A percentile compares a stretch with the other conserved stretches of the same genome.
phyloP scores from a whole-genome alignment of 192 early-diverging fungal genomes.

The Backusella mclennaniae region DNA sequence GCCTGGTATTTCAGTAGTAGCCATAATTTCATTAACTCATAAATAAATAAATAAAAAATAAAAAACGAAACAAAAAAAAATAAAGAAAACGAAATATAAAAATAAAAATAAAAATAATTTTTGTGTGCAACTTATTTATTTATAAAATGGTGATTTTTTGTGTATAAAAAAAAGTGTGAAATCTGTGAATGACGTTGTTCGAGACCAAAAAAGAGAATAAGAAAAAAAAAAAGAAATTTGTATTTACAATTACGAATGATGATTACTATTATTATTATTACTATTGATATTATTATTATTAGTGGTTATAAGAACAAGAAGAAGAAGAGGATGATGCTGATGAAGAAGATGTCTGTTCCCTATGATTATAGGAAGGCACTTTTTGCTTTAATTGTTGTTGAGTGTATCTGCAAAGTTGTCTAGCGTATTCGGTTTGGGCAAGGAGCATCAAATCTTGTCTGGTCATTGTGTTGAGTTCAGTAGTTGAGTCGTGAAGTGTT shows the following conservation, averaged over 20 bases:
- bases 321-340: not conserved
- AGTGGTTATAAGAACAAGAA: too few relatives aligned
- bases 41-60: not conserved
- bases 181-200: not conserved
- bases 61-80: not conserved
- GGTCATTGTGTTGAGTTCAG: not conserved
- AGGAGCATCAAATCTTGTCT: conserved; percentile 10
- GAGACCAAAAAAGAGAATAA: not conserved
- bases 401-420: conserved; percentile 8
- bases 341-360: not conserved
- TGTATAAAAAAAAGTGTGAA: not conserved
- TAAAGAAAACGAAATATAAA: not conserved
- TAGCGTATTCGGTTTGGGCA: conserved; percentile 9
- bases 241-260: not conserved
- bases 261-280: not conserved
- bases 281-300: not conserved
- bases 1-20: conserved; percentile 12
- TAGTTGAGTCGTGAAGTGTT: not conserved
- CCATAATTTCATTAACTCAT: not conserved
- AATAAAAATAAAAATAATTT: not conserved
- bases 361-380: conserved; percentile 2
- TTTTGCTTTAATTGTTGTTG: conserved; percentile 2
- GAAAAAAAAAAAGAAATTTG: not conserved
- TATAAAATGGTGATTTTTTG: not conserved
- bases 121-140: not conserved